Evolutionary conservation across 2,329 filamentous ascomycete species (phyloP), one percentile per base, ranked within the genome.

Genomic region (Alternaria rosae): DNA sequence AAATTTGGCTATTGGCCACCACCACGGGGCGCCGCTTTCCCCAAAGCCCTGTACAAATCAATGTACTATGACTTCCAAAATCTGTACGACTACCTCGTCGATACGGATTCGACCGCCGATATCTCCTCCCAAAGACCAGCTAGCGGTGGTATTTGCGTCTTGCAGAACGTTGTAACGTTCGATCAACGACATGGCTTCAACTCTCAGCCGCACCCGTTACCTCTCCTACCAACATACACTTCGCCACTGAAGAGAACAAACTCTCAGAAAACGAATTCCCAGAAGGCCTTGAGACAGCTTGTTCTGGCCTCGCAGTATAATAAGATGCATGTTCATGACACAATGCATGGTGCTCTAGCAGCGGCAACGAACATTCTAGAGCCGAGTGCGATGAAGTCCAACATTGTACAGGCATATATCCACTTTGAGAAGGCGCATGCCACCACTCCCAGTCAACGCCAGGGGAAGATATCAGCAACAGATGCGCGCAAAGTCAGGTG

Each of bases 401-500:
- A 79, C 7, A 84, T 94, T 3, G 89, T 95, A 1, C 81, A 84
- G 54, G 87, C 89, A 1, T 95, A 93, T 70, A 84, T 87, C 4
- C 83, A 82, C 3, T 94, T 94, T 58, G 92, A 95, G 71, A 86
- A 88, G 54, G 84, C 87, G 7, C 82, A 85, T 2, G 80, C 71
- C 42, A 62, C 82, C 20, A 88, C 85, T 62, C 57, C 82, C 17
- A 88, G 85, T 65, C 80, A 81, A 1, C 68, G 68, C 17, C 86
- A 90, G 60, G 87, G 86, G 59, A 88, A 87, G 70, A 74, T 90
- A 1, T 85, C 86, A 0, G 79, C 88, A 11, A 82, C 85, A 9
- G 92, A 94, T 65, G 91, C 88, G 1, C 87, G 92, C 42, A 94
- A 93, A 76, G 86, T 93, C 15, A 85, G 92, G 41, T 95, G 92